phyloP scores from a whole-genome alignment of 2,329 filamentous ascomycete species.

The Aspergillus sp. region DNA sequence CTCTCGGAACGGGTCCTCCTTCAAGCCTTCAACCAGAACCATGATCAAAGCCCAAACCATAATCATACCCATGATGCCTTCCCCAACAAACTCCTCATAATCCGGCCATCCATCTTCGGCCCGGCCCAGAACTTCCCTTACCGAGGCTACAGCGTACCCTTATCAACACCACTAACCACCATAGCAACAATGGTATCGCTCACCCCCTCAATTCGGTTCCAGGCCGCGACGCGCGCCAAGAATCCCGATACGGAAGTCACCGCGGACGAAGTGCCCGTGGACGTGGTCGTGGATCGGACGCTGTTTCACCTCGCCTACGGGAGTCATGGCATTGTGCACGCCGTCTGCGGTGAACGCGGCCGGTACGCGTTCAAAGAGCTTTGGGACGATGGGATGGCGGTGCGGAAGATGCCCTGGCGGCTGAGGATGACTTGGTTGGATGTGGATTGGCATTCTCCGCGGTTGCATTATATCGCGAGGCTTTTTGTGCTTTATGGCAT shows the following conservation, averaged over 20 bases:
- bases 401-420: background rate
- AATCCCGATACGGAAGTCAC: background rate
- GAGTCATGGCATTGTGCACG: background rate
- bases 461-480: constrained; percentile 1
- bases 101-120: constrained; percentile 17
- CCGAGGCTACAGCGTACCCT: constrained; percentile 8
- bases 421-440: background rate
- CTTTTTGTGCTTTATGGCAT: constrained; percentile 5
- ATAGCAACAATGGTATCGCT: constrained; percentile 5
- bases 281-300: constrained; percentile 10
- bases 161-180: constrained; percentile 10
- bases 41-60: background rate
- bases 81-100: constrained; percentile 14
- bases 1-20: constrained; percentile 14
- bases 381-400: background rate
- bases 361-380: background rate
- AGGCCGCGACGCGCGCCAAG: background rate
- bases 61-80: too few species aligned
- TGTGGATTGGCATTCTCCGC: constrained; percentile 3
- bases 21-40: background rate
- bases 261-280: constrained; percentile 5
- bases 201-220: background rate
- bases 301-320: background rate
- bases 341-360: constrained; percentile 1
- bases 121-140: constrained; percentile 13